A percentile compares a stretch with the other conserved stretches of the same genome.
These are phyloP conservation scores for Cordyceps tenuipes DNA, from an alignment of 2,329 filamentous ascomycete genomes.

Conservation along the genomic window DNA sequence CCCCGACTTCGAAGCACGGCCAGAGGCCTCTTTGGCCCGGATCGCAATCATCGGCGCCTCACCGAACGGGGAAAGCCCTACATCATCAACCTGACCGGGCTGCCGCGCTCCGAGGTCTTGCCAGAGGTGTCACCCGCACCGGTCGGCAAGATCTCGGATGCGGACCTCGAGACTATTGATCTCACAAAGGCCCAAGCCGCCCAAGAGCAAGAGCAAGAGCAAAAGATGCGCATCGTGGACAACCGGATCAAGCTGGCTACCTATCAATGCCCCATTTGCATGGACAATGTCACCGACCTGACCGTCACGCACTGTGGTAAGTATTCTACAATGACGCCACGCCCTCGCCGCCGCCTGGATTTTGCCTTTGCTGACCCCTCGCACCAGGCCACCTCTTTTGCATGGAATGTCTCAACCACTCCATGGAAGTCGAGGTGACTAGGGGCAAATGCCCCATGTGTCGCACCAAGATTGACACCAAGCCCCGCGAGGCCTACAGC, in stretches of 20 bases:
- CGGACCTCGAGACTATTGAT: conserved; percentile 25
- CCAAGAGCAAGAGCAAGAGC: conserved; percentile 33
- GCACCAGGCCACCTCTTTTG: conserved; percentile 56
- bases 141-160: conserved; percentile 11
- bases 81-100: too few species aligned
- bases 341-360: background rate
- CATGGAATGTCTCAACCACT: conserved; percentile 51
- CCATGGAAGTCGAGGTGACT: conserved; percentile 47
- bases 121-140: conserved; percentile 20
- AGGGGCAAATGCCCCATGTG: conserved; percentile 57
- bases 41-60: too few species aligned
- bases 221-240: conserved; percentile 38
- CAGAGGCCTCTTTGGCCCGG: background rate
- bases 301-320: conserved; percentile 61
- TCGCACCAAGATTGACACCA: conserved; percentile 47
- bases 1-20: conserved; percentile 11
- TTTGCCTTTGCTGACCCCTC: background rate
- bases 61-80: too few species aligned
- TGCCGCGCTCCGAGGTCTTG: conserved; percentile 17
- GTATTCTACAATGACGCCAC: conserved; percentile 19
- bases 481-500: conserved; percentile 31
- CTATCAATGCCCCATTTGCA: conserved; percentile 60
- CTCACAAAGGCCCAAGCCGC: conserved; percentile 33
- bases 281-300: conserved; percentile 50
- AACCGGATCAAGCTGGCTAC: conserved; percentile 43